Evolutionary conservation across 2,329 filamentous ascomycete genomes (phyloP).

Genomic region (Aspergillus puulaauensis): DNA sequence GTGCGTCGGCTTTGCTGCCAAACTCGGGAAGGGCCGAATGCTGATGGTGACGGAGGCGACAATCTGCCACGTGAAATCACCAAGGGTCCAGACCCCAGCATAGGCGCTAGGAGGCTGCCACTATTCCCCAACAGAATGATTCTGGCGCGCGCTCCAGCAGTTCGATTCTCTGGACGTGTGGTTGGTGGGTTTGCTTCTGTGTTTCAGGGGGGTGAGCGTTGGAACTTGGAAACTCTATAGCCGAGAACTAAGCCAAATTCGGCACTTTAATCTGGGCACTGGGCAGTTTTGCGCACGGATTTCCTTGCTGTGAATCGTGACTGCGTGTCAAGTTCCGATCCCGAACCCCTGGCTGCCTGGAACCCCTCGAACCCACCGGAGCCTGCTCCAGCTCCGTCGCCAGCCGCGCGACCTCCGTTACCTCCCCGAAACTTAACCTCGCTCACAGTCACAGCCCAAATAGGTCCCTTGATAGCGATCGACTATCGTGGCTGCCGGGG

Average conservation of each 20-base stretch:
- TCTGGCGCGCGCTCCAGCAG: slow-evolving; percentile 26
- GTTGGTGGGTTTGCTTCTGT: slow-evolving; percentile 1
- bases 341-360: slow-evolving; percentile 19
- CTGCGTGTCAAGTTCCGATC: neutral
- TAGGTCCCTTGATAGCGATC: slow-evolving; percentile 18
- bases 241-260: slow-evolving; percentile 3
- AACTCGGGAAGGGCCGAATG: slow-evolving; percentile 29
- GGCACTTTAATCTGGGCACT: neutral
- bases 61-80: slow-evolving; percentile 27
- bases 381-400: neutral
- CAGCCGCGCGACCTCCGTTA: neutral
- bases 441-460: no score
- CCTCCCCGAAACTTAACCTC: neutral
- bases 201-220: slow-evolving; percentile 6
- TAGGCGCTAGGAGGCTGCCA: slow-evolving; percentile 10
- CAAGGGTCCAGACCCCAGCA: slow-evolving; percentile 25
- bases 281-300: neutral
- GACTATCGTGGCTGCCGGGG: slow-evolving; percentile 14
- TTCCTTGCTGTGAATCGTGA: neutral
- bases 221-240: neutral
- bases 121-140: slow-evolving; percentile 12
- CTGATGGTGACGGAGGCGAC: slow-evolving; percentile 20
- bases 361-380: slow-evolving; percentile 17
- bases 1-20: slow-evolving; percentile 31
- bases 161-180: slow-evolving; percentile 13